Percentiles rank a stretch among this genome's conserved stretches.
Evolutionary conservation across 2,329 filamentous ascomycete species (phyloP).

Genomic region (Nigrospora sphaerica): DNA sequence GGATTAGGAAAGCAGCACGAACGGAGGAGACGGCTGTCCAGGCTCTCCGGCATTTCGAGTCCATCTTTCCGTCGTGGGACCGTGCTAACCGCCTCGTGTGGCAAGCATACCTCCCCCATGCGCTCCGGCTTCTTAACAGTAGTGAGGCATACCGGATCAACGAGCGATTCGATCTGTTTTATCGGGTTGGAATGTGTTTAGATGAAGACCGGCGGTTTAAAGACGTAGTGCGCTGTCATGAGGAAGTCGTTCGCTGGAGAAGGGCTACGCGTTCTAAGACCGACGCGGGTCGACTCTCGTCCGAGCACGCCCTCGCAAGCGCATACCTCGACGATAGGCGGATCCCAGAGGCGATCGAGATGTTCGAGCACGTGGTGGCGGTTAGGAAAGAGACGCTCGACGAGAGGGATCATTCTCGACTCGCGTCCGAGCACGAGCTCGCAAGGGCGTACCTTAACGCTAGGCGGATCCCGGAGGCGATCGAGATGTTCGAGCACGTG

Average conservation of each 20-base stretch:
- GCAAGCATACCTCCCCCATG: slow-evolving; percentile 20
- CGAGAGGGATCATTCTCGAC: slow-evolving; percentile 1
- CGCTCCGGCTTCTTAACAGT: slow-evolving; percentile 12
- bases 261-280: background rate
- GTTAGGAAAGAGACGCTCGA: background rate
- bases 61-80: slow-evolving; percentile 4
- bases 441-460: background rate
- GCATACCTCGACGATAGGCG: background rate
- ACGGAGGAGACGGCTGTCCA: background rate
- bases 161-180: slow-evolving; percentile 12
- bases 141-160: slow-evolving; percentile 6
- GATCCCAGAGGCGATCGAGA: slow-evolving; percentile 6
- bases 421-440: background rate
- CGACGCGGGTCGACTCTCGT: background rate
- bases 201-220: slow-evolving; percentile 10
- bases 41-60: background rate
- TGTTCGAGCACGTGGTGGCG: slow-evolving; percentile 4
- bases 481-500: slow-evolving; percentile 5
- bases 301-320: background rate
- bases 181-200: slow-evolving; percentile 14
- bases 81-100: slow-evolving; percentile 9
- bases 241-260: slow-evolving; percentile 1
- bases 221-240: slow-evolving; percentile 6
- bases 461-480: slow-evolving; percentile 5
- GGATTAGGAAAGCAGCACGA: slow-evolving; percentile 11